Evolutionary conservation across 768 basidiomycete genomes (phyloP), one percentile per base, ranked within the genome.

Genomic region (Gymnopilus junonius): DNA sequence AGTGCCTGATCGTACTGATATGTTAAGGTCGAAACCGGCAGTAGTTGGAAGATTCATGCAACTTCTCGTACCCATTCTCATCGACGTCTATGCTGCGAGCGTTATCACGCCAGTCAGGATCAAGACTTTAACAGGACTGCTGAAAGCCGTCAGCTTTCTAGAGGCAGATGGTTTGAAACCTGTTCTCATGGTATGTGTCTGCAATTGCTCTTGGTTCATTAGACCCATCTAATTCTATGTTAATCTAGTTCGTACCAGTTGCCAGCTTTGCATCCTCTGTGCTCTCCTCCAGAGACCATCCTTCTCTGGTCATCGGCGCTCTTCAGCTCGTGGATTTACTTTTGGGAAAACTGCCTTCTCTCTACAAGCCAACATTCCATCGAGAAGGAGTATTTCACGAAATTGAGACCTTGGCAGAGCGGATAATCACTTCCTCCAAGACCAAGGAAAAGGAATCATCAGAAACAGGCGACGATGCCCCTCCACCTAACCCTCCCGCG

Each of bases 11-110:
- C 81, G 96, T 53, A 86, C 90, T 15, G 90, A 94, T 45, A 73
- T 97, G 48, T 76, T 96, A 45, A 87, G 90, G 58, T 87, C 86
- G 4, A 88, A 91, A 63, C 85, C 90, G 23, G 82, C 79, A n/a
- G 87, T 94, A 27, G 90, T 96, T 53, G 87, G 85, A 20, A 85
- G 88, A 15, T 99, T 95, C 76, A 93, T 96, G 85, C 86, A 87
- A 50, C 80, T 97, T 34, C 87, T 95, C 69, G 89, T 98, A 0
- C 97, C 97, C 0, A 94, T 97, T 59, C 84, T 99, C 59, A 90
- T 99, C 62, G 97, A 99, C 69, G 96, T 99, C n/a, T 99, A 98
- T 76, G 92, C 96, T n/a, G 97, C 97, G 31, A 97, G 94, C 73
- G 96, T 99, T 27, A 88, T 90, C 53, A 87, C 90, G 0, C 88